A percentile compares a stretch with the other conserved stretches of the same genome.
Evolutionary conservation across 2,329 filamentous ascomycete species (phyloP).

Genomic region (Fusarium sp.): DNA sequence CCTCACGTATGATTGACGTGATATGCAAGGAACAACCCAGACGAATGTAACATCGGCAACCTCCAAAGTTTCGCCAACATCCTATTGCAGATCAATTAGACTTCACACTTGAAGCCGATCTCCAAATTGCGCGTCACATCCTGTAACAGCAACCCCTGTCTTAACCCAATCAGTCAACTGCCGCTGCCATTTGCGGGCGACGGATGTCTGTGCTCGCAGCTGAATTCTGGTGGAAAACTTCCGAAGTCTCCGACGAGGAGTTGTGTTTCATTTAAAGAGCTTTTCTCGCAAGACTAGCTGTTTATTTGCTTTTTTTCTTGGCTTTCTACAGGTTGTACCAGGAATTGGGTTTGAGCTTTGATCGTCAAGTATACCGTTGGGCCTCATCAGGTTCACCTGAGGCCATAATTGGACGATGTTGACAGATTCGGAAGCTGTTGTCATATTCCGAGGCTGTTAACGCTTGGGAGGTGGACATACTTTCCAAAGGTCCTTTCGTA

Average conservation of each 20-base stretch:
- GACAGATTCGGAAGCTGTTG: too few species aligned
- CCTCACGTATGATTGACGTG: background rate
- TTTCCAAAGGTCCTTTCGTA: background rate
- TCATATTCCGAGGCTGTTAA: background rate
- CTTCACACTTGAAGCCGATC: background rate
- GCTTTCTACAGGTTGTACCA: background rate
- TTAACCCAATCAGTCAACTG: background rate
- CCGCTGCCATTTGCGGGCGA: background rate
- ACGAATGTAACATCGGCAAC: background rate
- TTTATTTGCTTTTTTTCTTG: background rate
- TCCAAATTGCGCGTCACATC: background rate
- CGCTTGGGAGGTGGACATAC: background rate
- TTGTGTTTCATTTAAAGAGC: background rate
- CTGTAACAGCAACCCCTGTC: background rate
- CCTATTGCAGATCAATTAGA: background rate
- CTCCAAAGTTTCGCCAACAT: background rate
- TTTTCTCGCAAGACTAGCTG: background rate
- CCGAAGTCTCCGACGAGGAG: background rate
- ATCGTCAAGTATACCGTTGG: background rate
- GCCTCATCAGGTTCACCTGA: too few species aligned
- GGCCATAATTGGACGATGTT: too few species aligned
- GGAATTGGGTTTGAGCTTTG: background rate
- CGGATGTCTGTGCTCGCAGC: background rate
- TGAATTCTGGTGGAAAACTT: background rate
- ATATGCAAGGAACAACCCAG: background rate